Base-by-base conservation (phyloP, 1,139 yeast genomes). In the Candida dubliniensis region DNA sequence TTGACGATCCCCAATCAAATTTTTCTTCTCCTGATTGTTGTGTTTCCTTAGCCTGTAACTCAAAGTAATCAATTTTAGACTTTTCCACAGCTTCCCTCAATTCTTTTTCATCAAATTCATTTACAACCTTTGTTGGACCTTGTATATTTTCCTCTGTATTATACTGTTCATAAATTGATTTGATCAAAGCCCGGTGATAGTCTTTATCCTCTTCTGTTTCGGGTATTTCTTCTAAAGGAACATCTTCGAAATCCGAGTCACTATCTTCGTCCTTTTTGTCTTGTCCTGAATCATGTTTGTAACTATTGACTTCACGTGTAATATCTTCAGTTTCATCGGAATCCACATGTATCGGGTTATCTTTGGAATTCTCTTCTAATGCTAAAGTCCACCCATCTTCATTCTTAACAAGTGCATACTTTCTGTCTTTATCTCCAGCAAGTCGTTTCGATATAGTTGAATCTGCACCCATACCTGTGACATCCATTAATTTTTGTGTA, bases 351-450 rank as follows among this genome's bases (percentile, higher is more conserved):
- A 79, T 72, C 1, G 84, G 80, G 27, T 71, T 69, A 0, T 66
- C 57, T 2, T 56, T 57, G 8, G 66, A 61, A 23, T 66, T 71
- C 3, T 52, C 59, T 5, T 66, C 71, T 40, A 93, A 69, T 0
- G 95, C 82, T 35, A 95, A 66, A 0, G 95, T 81, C 91, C 95
- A 93, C 0, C 99, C 99, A 52, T 82, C 84, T 8, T 84, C 88
- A 38, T 85, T 87, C 52, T 86, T 80, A 29, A 85, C 77, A 45
- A 95, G 73, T 36, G 86, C 79, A 57, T 95, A 95, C 51, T 84
- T 84, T 46, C 83, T 73, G 49, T 86, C 89, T 50, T 79, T 82
- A 52, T 89, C 96, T 34, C 97, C 88, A 0, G 96, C 90, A n/a
- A 93, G 79, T 49, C 98, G 71, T 46, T 79, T 67, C 2, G 77